Conservation (phyloP, 2,329 filamentous ascomycete genomes). For the Fusarium algeriense region DNA sequence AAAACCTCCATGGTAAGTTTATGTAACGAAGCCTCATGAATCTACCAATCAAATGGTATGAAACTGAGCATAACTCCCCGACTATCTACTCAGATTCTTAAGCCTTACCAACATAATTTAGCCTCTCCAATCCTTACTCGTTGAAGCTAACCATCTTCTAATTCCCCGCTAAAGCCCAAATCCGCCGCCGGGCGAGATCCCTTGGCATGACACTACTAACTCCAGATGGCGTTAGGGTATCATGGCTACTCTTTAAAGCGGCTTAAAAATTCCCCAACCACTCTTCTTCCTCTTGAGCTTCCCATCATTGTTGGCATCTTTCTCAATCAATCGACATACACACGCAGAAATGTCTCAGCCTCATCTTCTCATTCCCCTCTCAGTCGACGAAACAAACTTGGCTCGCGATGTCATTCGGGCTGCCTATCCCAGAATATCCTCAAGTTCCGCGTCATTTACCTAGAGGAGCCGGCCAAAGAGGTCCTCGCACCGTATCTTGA, state of each 20-base stretch:
- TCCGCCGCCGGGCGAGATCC: neutral
- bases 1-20: no score
- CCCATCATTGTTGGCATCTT: neutral
- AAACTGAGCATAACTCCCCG: no score
- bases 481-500: fast-evolving
- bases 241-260: neutral
- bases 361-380: neutral
- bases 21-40: no score
- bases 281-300: fast-evolving
- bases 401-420: neutral
- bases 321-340: neutral
- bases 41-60: no score
- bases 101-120: fast-evolving
- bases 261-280: neutral
- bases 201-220: neutral
- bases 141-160: neutral
- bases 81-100: neutral
- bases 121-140: neutral
- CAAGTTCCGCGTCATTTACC: neutral
- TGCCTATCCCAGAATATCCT: neutral
- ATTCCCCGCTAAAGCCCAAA: no score
- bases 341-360: fast-evolving
- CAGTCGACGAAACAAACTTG: neutral
- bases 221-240: neutral
- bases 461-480: neutral